Percentiles rank a stretch among this genome's conserved stretches.
phyloP scores from a whole-genome alignment of 331 rosid genomes.

The Rhamnella rubrinervis region DNA sequence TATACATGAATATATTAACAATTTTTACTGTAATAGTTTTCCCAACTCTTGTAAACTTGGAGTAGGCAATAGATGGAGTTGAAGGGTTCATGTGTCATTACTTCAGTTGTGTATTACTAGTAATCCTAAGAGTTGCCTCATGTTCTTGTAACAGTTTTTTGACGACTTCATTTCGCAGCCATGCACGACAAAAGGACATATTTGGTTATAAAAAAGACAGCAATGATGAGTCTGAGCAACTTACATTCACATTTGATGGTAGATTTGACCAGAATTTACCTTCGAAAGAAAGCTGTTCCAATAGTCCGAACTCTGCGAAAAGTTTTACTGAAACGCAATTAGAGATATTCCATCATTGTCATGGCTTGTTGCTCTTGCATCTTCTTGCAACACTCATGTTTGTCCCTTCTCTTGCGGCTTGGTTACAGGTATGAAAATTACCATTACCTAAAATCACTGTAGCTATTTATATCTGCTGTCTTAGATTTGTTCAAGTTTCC shows the following conservation, averaged over 20 bases:
- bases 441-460: slow-evolving; percentile 1
- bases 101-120: slow-evolving; percentile 8
- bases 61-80: not conserved
- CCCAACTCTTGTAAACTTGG: too few species aligned
- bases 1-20: too few species aligned
- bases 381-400: slow-evolving; percentile 78
- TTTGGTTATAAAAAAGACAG: slow-evolving; percentile 40
- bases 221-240: slow-evolving; percentile 39
- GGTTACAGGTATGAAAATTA: slow-evolving; percentile 72
- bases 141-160: slow-evolving; percentile 71
- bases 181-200: slow-evolving; percentile 46
- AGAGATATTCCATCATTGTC: slow-evolving; percentile 83
- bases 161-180: slow-evolving; percentile 76
- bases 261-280: slow-evolving; percentile 46
- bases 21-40: not conserved
- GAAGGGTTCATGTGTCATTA: slow-evolving; percentile 6
- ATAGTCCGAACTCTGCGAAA: slow-evolving; percentile 63
- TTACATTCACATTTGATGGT: slow-evolving; percentile 48
- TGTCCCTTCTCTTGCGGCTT: slow-evolving; percentile 83
- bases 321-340: slow-evolving; percentile 81
- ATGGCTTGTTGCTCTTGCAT: slow-evolving; percentile 85
- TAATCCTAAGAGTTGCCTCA: slow-evolving; percentile 40
- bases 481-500: not conserved
- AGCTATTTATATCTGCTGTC: not conserved
- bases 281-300: slow-evolving; percentile 48